Evolutionary conservation across 495 filamentous ascomycete genomes (phyloP), one percentile per base, ranked within the genome.

Genomic region (Clavariopsis aquatica): DNA sequence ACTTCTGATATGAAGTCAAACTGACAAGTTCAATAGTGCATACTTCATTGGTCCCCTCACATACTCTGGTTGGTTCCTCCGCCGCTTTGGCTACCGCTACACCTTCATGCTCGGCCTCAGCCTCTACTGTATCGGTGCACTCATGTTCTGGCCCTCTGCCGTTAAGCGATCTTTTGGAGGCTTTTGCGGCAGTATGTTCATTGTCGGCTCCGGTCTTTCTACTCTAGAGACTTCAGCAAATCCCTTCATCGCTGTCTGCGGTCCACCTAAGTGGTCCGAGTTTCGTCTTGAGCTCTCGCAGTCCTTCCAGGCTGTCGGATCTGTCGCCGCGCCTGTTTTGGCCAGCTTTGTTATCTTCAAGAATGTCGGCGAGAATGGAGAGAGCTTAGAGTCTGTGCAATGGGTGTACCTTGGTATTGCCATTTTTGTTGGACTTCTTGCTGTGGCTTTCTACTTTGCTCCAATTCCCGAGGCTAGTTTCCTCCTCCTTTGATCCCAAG

Each of bases 331-430:
- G 2, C 88, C 88, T 1, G 78, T 90, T 0, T 73, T 90, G 4
- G 89, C 84, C 20, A 84, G 83, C 6, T 84, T 83, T 43, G 87
- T 89, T 36, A 85, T 91, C 78, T 91, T 90, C 49, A 69, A 71
- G 60, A 75, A 81, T 36, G 78, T 80, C 8, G 80, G 81, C 38
- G 78, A 82, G 64, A 78, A 81, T 29, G 75, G 74, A 26, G 71
- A 77, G 28, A 79, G 79, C 0, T 73, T 90, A 20, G 57, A 73
- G 23, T 83, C 82, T 64, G 89, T 91, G 15, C 87, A 91, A 71
- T 91, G 86, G 85, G 85, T 87, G 2, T 92, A 92, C 72, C 80
- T 90, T 5, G 87, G 84, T 36, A 87, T 91, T 55, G 88, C 85
- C 15, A 76, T 77, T 74, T 90, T 91, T 69, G 87, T 90, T 52